Percentiles rank a stretch among this genome's conserved stretches.
Evolutionary conservation across 805 yeast species (phyloP).

Genomic region (Saccharomycopsis capsularis): DNA sequence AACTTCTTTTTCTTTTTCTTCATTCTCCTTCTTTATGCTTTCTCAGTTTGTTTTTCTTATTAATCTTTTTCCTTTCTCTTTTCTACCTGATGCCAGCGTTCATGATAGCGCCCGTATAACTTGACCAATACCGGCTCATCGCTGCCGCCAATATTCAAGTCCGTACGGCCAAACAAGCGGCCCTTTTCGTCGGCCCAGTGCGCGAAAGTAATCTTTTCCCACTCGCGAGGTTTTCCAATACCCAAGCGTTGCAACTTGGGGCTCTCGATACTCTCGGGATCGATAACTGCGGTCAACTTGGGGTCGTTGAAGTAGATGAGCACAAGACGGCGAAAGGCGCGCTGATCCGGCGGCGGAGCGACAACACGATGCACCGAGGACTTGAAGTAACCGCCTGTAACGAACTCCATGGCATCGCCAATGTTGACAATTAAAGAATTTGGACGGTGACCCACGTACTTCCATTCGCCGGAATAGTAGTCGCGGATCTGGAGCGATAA

Average conservation of each 20-base stretch:
- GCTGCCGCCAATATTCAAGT: constrained; percentile 9
- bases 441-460: constrained; percentile 35
- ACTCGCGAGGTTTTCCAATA: constrained; percentile 26
- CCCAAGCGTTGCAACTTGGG: constrained; percentile 28
- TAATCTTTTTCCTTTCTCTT: neutral
- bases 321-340: constrained; percentile 27
- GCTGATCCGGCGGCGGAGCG: constrained; percentile 39
- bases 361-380: constrained; percentile 41
- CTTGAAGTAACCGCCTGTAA: constrained; percentile 41
- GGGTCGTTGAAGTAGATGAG: constrained; percentile 32
- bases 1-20: too few species aligned
- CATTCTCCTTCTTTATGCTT: too few species aligned
- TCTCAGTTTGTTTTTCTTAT: too few species aligned
- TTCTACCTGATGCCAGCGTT: constrained; percentile 20
- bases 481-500: constrained; percentile 35
- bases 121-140: constrained; percentile 15
- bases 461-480: constrained; percentile 33
- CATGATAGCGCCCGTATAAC: constrained; percentile 18
- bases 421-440: constrained; percentile 34
- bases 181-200: constrained; percentile 31
- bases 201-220: constrained; percentile 30
- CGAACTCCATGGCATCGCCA: constrained; percentile 36
- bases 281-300: constrained; percentile 25
- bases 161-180: constrained; percentile 22
- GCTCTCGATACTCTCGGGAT: constrained; percentile 29